These are phyloP conservation scores for Globisporangium polare DNA, from an alignment of 352 stramenopile species.

Conservation along the genomic window DNA sequence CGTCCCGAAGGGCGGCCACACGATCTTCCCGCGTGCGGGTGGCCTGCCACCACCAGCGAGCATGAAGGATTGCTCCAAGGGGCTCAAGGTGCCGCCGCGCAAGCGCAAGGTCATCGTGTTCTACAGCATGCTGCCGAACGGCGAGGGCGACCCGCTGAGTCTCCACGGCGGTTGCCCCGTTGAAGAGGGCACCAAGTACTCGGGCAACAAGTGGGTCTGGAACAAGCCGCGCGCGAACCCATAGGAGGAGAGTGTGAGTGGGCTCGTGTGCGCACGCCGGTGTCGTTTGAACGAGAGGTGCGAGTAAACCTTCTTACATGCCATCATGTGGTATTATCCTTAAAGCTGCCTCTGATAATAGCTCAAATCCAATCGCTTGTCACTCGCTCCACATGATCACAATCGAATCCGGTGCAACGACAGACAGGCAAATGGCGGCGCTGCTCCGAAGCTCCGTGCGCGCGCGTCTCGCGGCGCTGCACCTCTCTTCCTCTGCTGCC, in stretches of 20 bases:
- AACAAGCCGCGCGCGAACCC: slow-evolving; percentile 41
- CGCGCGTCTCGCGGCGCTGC: neutral
- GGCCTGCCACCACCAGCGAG: slow-evolving; percentile 30
- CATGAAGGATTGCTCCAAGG: slow-evolving; percentile 53
- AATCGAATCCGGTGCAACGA: no score
- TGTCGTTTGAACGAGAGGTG: no score
- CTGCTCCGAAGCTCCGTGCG: neutral
- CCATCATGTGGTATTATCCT: no score
- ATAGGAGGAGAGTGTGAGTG: no score
- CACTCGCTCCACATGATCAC: no score
- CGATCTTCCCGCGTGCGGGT: slow-evolving; percentile 56
- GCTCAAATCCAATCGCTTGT: no score
- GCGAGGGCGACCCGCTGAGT: slow-evolving; percentile 51
- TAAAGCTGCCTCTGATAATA: no score
- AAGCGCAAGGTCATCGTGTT: slow-evolving; percentile 78
- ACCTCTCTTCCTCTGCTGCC: neutral
- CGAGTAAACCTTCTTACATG: no score
- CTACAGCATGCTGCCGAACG: slow-evolving; percentile 73
- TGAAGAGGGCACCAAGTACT: slow-evolving; percentile 68
- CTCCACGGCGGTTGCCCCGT: slow-evolving; percentile 64
- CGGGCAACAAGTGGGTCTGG: slow-evolving; percentile 81
- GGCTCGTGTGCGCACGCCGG: no score
- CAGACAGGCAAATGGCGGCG: neutral
- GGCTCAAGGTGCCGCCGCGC: slow-evolving; percentile 48
- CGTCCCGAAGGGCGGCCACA: slow-evolving; percentile 55